Percentiles rank a stretch among this genome's conserved stretches.
Evolutionary conservation across 192 early-diverging fungal genomes (phyloP).

Genomic region (Entomortierella lignicola): DNA sequence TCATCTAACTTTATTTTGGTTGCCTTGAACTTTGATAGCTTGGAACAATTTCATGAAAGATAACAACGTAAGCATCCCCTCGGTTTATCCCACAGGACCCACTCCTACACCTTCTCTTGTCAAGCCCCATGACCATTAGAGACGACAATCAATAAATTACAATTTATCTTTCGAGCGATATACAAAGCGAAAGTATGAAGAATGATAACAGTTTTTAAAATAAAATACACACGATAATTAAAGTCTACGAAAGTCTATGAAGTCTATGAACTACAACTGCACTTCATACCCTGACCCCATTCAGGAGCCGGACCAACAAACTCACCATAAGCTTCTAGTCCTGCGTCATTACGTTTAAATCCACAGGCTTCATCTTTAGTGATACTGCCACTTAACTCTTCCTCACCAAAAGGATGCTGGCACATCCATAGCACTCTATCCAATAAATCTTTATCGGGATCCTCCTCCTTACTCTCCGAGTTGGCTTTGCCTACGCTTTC

Average conservation of each 20-base stretch:
- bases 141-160: too few species aligned
- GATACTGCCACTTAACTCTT: constrained; percentile 23
- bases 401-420: constrained; percentile 65
- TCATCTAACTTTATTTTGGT: neutral
- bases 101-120: constrained; percentile 3
- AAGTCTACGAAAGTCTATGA: neutral
- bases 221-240: neutral
- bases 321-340: constrained; percentile 53
- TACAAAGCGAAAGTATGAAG: too few species aligned
- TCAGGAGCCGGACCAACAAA: constrained; percentile 64
- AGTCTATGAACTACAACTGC: constrained; percentile 77
- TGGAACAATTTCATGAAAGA: constrained; percentile 39
- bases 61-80: constrained; percentile 25
- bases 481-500: constrained; percentile 54
- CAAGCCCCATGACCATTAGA: constrained; percentile 21
- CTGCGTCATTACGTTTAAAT: constrained; percentile 29
- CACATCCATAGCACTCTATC: constrained; percentile 64
- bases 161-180: too few species aligned
- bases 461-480: constrained; percentile 36
- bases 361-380: constrained; percentile 51
- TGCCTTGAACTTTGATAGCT: constrained; percentile 9
- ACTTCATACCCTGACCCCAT: constrained; percentile 75
- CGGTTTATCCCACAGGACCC: constrained; percentile 28
- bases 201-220: too few species aligned
- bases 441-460: constrained; percentile 44